Evolutionary conservation across 176 grass and related monocot species (phyloP).

Genomic region (Oryza officinalis): DNA sequence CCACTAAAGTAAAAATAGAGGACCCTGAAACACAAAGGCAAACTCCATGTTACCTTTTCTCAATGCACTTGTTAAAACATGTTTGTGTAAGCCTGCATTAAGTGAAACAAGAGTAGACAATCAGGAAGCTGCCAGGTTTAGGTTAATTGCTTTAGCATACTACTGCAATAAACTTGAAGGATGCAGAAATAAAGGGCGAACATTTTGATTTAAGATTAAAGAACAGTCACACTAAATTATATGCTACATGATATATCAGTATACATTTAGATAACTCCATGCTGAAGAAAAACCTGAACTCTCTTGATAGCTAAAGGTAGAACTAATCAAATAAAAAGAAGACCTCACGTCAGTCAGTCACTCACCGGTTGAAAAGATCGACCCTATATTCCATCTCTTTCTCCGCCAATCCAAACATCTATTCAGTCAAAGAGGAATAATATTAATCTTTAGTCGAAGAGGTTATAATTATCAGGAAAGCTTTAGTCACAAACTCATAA

Average conservation of each 20-base stretch:
- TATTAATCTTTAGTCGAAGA: background rate
- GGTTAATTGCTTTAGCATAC: background rate
- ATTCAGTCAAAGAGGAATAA: background rate
- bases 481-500: background rate
- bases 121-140: background rate
- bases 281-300: background rate
- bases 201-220: background rate
- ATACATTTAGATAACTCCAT: background rate
- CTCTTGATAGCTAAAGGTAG: background rate
- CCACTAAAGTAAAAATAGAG: background rate
- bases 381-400: slow-evolving; percentile 90
- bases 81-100: slow-evolving; percentile 57
- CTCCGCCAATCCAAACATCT: slow-evolving; percentile 77
- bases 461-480: background rate
- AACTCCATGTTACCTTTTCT: slow-evolving; percentile 57
- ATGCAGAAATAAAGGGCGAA: background rate
- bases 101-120: background rate
- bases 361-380: slow-evolving; percentile 75
- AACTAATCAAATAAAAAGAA: background rate
- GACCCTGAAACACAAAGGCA: background rate
- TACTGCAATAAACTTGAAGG: background rate
- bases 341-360: background rate
- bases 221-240: background rate
- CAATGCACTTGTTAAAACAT: slow-evolving; percentile 75
- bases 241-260: background rate